Evolutionary conservation across 148 eudicot species (phyloP).

Genomic region (Rhododendron simsii): DNA sequence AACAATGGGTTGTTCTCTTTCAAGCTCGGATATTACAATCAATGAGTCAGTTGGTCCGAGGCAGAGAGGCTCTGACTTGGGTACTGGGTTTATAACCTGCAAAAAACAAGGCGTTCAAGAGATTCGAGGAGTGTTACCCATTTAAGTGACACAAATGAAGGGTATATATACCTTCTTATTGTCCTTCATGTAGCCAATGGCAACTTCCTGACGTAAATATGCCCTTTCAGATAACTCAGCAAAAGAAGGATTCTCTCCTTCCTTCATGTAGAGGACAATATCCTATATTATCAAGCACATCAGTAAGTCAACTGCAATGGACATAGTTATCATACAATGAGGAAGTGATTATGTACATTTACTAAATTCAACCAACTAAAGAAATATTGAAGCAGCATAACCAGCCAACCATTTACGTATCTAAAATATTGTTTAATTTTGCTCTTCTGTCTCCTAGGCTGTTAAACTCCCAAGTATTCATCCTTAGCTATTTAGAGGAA

Average conservation of each 20-base stretch:
- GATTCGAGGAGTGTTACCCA: neutral
- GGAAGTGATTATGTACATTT: too few relatives aligned
- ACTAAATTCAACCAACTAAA: neutral
- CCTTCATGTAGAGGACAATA: constrained; percentile 72
- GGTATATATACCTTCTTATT: constrained; percentile 49
- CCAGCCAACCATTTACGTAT: neutral
- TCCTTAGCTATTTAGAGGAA: neutral
- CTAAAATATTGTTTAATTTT: neutral
- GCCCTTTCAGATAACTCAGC: constrained; percentile 84
- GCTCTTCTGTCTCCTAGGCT: neutral
- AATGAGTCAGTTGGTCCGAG: constrained; percentile 62
- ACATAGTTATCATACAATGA: neutral
- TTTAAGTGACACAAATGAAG: neutral
- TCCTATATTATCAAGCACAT: constrained; percentile 37
- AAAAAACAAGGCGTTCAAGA: neutral
- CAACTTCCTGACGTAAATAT: constrained; percentile 75
- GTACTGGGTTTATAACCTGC: constrained; percentile 83
- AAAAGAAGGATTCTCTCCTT: constrained; percentile 78
- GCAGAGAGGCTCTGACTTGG: constrained; percentile 69
- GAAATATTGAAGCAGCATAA: neutral
- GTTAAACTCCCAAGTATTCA: neutral
- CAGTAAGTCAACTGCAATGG: neutral
- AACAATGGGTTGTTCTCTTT: constrained; percentile 73
- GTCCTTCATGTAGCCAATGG: constrained; percentile 80
- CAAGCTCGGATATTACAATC: constrained; percentile 93